Evolutionary conservation across 495 filamentous ascomycete genomes (phyloP).

Genomic region (Pyrenopolyporus hunteri): DNA sequence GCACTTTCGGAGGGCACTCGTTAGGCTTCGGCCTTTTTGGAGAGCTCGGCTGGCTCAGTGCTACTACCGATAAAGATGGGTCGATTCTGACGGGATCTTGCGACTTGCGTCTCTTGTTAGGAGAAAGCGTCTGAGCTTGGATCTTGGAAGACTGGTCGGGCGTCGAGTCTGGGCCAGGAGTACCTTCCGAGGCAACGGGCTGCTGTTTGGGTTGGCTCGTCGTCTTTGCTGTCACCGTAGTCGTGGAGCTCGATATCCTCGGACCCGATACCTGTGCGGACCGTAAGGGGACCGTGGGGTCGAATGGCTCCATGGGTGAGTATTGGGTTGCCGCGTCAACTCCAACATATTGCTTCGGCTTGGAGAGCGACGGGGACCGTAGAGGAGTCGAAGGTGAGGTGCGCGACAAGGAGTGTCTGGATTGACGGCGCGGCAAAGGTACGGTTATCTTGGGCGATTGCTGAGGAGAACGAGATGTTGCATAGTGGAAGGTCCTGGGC

Average conservation of each 20-base stretch:
- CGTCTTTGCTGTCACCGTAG: slow-evolving; percentile 30
- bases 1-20: slow-evolving; percentile 60
- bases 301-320: slow-evolving; percentile 58
- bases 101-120: slow-evolving; percentile 53
- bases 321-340: slow-evolving; percentile 64
- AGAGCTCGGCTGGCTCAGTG: slow-evolving; percentile 35
- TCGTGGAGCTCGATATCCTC: slow-evolving; percentile 37
- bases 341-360: slow-evolving; percentile 54
- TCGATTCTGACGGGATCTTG: slow-evolving; percentile 60
- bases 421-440: slow-evolving; percentile 52
- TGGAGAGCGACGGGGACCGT: slow-evolving; percentile 45
- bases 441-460: slow-evolving; percentile 54
- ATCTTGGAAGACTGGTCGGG: slow-evolving; percentile 46
- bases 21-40: slow-evolving; percentile 56
- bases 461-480: slow-evolving; percentile 49
- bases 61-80: slow-evolving; percentile 54
- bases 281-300: slow-evolving; percentile 44
- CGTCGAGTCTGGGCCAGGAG: slow-evolving; percentile 38
- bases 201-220: slow-evolving; percentile 40
- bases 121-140: slow-evolving; percentile 45
- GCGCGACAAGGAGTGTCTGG: slow-evolving; percentile 45
- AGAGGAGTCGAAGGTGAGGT: slow-evolving; percentile 45
- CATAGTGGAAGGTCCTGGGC: slow-evolving; percentile 57
- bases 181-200: slow-evolving; percentile 41
- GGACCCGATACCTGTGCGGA: slow-evolving; percentile 40